Evolutionary conservation across 192 early-diverging fungal species (phyloP), one percentile per base, ranked within the genome.

Genomic region (Coemansia sp.): DNA sequence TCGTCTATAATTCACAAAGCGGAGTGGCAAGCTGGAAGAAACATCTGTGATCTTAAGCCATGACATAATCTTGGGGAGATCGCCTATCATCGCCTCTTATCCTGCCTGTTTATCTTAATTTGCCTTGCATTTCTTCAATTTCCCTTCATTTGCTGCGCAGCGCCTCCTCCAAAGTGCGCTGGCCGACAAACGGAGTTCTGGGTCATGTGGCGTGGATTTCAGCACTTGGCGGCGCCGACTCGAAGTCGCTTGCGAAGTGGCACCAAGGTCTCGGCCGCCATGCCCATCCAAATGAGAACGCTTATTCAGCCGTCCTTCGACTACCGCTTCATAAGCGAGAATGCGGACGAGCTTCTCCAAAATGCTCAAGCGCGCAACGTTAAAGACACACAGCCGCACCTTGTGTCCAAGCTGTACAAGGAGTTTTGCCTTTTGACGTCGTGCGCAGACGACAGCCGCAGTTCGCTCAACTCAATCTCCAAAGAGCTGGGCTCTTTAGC

Each of bases 261-360:
- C 33, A 34, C 42, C 23, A 45, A n/a, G 26, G 26, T 27, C n/a
- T 22, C 23, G 13, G 42, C 17, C 4, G 42, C 23, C 25, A 26
- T n/a, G 21, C 14, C 14, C 10, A 5, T 17, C 8, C 59, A 52
- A 14, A 31, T 13, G 14, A 60, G 70, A 9, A 46, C 60, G 42
- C 52, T 74, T 11, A 38, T 39, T 14, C 60, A 63, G 48, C 47
- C 71, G 8, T 59, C 64, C 1, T 67, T 63, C 38, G 84, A 90
- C 63, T 90, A 88, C 79, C 78, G 77, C 19, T 60, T 64, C 36
- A 72, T 88, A 22, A 71, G 81, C 17, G 80, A 84, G 51, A 69
- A 79, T 29, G 73, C 73, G 8, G 64, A 58, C 7, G 27, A 32
- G 3, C 60, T 85, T 25, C 45, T 64, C 4, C 49, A 65, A 32